phyloP scores from a whole-genome alignment of 495 filamentous ascomycete species.

The Trichoderma orchidacearum region DNA sequence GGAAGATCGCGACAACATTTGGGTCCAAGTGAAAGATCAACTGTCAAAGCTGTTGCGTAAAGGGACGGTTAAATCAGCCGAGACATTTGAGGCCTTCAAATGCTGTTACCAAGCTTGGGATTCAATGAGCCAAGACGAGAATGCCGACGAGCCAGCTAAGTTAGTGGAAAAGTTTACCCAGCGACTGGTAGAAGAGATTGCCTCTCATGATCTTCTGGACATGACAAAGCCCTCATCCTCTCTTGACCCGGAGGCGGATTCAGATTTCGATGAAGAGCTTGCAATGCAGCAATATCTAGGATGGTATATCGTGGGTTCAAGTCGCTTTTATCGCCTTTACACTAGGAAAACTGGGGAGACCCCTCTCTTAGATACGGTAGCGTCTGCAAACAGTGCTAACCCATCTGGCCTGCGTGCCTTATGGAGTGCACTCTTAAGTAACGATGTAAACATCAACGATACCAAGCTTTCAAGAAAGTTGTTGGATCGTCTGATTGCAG shows the following conservation, averaged over 20 bases:
- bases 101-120: background rate
- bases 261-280: background rate
- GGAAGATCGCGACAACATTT: background rate
- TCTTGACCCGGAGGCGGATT: background rate
- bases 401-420: background rate
- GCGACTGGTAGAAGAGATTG: background rate
- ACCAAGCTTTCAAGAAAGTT: slow-evolving; percentile 9
- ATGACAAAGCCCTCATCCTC: background rate
- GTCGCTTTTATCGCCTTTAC: background rate
- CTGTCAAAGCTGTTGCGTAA: background rate
- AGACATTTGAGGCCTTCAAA: slow-evolving; percentile 2
- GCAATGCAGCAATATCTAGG: background rate
- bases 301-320: background rate
- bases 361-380: background rate
- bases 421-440: slow-evolving; percentile 6
- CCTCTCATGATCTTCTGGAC: background rate
- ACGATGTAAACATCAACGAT: slow-evolving; percentile 8
- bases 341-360: background rate
- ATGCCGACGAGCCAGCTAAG: background rate
- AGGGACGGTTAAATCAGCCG: background rate
- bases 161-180: background rate
- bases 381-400: background rate
- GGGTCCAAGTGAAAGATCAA: background rate
- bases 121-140: background rate
- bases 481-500: slow-evolving; percentile 33